These are phyloP conservation scores for Xanthoconium separans DNA, from an alignment of 1,284 basidiomycete species.

Conservation along the genomic window DNA sequence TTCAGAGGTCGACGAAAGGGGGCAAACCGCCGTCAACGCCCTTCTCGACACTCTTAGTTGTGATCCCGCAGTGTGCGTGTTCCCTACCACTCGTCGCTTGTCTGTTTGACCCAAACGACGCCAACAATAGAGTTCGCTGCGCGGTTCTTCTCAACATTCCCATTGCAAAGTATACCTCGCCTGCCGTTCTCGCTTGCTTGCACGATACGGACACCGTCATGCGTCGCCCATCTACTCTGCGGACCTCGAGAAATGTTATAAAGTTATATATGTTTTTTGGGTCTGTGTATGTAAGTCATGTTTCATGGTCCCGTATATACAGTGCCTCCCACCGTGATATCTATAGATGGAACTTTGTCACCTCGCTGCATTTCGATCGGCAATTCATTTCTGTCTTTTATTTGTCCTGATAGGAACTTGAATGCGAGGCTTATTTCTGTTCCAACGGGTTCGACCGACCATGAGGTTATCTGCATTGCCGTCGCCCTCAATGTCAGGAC, in stretches of 20 bases:
- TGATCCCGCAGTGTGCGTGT: constrained; percentile 77
- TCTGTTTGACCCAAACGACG: neutral
- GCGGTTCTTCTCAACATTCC: constrained; percentile 83
- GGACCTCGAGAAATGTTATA: constrained; percentile 50
- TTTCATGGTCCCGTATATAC: constrained; percentile 10
- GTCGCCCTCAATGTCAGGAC: constrained; percentile 34
- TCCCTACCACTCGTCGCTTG: neutral
- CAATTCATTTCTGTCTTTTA: constrained; percentile 57
- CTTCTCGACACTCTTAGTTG: constrained; percentile 75
- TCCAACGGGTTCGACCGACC: neutral
- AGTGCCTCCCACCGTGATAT: neutral
- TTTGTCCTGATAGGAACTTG: constrained; percentile 57
- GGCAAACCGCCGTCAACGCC: constrained; percentile 64
- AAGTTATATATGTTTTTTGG: constrained; percentile 67
- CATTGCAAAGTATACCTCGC: constrained; percentile 58
- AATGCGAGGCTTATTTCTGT: constrained; percentile 47
- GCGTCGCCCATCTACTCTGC: constrained; percentile 81
- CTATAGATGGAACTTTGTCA: constrained; percentile 62
- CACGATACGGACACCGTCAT: constrained; percentile 85
- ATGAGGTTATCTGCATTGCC: constrained; percentile 13
- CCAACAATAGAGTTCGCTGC: constrained; percentile 81
- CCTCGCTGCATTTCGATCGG: constrained; percentile 69
- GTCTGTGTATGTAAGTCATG: constrained; percentile 57
- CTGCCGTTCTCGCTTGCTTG: constrained; percentile 75
- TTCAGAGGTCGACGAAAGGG: constrained; percentile 64